Base-by-base conservation (phyloP, 2,329 filamentous ascomycete species). In the Venturia oleaginea region DNA sequence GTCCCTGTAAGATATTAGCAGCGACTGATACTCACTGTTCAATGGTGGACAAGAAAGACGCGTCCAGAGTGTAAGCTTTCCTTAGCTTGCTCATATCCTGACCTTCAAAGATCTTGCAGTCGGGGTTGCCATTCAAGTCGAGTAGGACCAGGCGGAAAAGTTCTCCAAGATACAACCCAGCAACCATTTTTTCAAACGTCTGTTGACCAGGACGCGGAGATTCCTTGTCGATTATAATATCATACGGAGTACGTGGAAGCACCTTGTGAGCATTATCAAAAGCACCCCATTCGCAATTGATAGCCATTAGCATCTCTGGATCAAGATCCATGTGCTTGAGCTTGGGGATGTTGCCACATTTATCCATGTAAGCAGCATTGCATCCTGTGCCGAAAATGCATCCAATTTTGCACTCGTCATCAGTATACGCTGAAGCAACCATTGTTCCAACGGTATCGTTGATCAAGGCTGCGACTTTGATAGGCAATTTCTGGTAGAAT, bases 361-460 rank as follows among this genome's bases (percentile, higher is more conserved):
- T 79, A 78, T 99, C 94, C 89, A 99, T 96, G 80, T 99, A 99
- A 46, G 94, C 94, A 48, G 93, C 94, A 72, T 99, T 99, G 80
- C 94, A 97, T 66, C 94, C 94, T 15, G 94, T 99, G 71, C 94
- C 94, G 72, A 99, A 99, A 74, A 99, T 99, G 77, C 93, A 97
- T 64, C 94, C 94, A 71, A 97, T 94, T 78, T 87, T 92, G 85
- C 97, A 95, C 70, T 87, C 86, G 57, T 87, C 80, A 74, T 99
- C 92, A n/a, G 93, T 97, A 78, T 99, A 99, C 37, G 91, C 89
- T 32, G 93, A 97, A 67, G 94, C 94, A 72, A 99, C 96, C 71
- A 99, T 81, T 38, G 94, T 99, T 71, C 94, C 94, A 22, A 93
- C 97, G 59, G 94, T 99, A 76, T 99, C 94, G 76, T 99, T 99